These are phyloP conservation scores for Lentinula sp. DNA, from an alignment of 768 basidiomycete species.

Conservation along the genomic window DNA sequence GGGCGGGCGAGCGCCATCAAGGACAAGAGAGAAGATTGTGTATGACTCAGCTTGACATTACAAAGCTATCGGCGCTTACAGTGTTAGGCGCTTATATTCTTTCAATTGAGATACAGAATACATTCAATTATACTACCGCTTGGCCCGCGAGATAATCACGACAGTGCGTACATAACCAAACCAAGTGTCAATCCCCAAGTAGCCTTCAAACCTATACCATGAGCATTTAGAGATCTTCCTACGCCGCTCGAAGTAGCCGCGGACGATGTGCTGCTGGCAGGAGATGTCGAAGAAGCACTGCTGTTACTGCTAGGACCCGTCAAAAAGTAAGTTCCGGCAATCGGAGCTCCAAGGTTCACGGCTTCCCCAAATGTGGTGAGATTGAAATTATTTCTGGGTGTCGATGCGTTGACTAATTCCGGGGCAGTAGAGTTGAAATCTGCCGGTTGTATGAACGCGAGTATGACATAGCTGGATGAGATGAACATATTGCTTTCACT, in stretches of 20 bases:
- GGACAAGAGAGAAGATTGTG: not conserved
- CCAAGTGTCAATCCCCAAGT: not conserved
- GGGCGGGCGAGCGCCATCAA: constrained; percentile 67
- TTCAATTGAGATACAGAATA: not conserved
- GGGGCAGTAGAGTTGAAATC: constrained; percentile 13
- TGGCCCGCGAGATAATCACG: not conserved
- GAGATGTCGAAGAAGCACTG: not conserved
- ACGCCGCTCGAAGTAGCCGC: not conserved
- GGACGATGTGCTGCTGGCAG: constrained; percentile 2
- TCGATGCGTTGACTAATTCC: constrained; percentile 25
- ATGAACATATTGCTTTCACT: not conserved
- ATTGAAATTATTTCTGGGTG: constrained; percentile 32
- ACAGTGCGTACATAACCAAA: not conserved
- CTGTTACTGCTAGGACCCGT: constrained; percentile 24
- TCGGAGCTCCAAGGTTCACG: constrained; percentile 26
- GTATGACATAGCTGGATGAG: constrained; percentile 16
- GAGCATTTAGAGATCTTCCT: not conserved
- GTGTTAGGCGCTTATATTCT: too few species aligned
- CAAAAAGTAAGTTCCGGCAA: constrained; percentile 40
- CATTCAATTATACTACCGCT: not conserved
- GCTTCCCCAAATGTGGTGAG: constrained; percentile 27
- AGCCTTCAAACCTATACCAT: not conserved
- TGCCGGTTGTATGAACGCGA: constrained; percentile 17
- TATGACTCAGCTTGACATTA: not conserved
- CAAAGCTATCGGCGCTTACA: not conserved